phyloP scores from a whole-genome alignment of 1,284 basidiomycete species.

The Naganishia liquefaciens region DNA sequence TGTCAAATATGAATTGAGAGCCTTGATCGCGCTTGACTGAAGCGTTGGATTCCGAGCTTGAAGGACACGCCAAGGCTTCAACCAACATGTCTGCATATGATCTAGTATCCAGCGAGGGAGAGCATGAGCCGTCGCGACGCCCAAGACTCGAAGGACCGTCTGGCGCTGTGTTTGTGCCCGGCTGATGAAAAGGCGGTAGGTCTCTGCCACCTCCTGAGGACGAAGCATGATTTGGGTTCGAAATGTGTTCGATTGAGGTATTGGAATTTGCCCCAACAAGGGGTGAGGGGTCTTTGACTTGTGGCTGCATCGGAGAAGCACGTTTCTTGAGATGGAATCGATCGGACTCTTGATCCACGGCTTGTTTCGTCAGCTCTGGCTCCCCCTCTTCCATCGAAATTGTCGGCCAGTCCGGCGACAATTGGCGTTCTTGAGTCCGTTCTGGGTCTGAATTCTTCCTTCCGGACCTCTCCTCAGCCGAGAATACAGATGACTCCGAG shows the following conservation, averaged over 20 bases:
- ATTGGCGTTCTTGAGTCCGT: neutral
- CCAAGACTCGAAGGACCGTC: too few relatives aligned
- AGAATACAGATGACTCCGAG: neutral
- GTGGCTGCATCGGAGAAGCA: too few relatives aligned
- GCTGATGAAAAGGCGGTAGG: too few relatives aligned
- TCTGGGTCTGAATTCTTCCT: neutral
- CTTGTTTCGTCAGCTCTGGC: neutral
- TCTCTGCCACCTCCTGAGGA: too few relatives aligned
- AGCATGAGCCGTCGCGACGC: neutral
- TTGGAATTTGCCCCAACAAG: too few relatives aligned
- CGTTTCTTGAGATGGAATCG: neutral
- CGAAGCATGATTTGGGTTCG: too few relatives aligned
- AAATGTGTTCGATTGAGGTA: too few relatives aligned
- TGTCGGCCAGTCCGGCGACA: conserved; percentile 20
- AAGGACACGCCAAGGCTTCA: neutral
- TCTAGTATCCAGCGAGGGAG: conserved; percentile 10
- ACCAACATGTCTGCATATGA: conserved; percentile 19
- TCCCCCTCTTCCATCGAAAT: conserved; percentile 4
- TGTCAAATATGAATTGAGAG: too few relatives aligned
- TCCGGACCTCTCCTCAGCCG: neutral
- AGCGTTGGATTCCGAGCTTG: neutral
- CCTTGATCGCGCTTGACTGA: too few relatives aligned
- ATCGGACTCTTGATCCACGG: neutral
- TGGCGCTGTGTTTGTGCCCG: too few relatives aligned
- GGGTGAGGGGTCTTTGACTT: too few relatives aligned